A percentile compares a stretch with the other conserved stretches of the same genome.
Evolutionary conservation across 2,329 filamentous ascomycete genomes (phyloP).

Genomic region (Venturia pyrina): DNA sequence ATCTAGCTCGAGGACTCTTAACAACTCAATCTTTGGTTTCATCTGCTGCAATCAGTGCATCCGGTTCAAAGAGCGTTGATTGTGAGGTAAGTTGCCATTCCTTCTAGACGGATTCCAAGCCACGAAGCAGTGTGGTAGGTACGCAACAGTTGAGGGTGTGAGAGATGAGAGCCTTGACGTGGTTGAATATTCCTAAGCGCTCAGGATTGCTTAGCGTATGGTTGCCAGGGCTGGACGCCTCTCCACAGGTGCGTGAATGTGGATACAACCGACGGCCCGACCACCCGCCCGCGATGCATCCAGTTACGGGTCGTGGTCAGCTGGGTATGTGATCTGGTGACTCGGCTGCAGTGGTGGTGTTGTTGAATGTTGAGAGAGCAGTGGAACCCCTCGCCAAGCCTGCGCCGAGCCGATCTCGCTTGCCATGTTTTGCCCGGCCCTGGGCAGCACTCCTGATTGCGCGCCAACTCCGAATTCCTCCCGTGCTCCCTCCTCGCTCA

Average conservation of each 20-base stretch:
- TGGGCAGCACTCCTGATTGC: too few relatives aligned
- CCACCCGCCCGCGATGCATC: neutral
- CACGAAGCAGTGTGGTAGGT: neutral
- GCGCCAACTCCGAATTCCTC: neutral
- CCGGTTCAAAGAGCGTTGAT: too few relatives aligned
- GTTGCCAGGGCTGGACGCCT: neutral
- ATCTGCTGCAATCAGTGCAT: too few relatives aligned
- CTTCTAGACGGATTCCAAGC: too few relatives aligned
- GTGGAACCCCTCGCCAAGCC: too few relatives aligned
- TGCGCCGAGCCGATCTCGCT: neutral
- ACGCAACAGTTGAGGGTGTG: neutral
- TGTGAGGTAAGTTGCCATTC: too few relatives aligned
- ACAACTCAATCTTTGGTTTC: too few relatives aligned
- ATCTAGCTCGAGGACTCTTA: too few relatives aligned
- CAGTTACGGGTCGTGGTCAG: neutral
- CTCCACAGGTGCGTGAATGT: neutral
- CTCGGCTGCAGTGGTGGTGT: too few relatives aligned
- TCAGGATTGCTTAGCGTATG: neutral
- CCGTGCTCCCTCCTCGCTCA: too few relatives aligned
- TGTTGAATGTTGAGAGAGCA: neutral
- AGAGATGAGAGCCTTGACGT: too few relatives aligned
- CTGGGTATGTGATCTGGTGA: neutral
- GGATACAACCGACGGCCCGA: neutral
- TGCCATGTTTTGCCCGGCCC: neutral
- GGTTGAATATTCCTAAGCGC: neutral